phyloP scores from a whole-genome alignment of 768 basidiomycete genomes.

The Tulasnella sp. region DNA sequence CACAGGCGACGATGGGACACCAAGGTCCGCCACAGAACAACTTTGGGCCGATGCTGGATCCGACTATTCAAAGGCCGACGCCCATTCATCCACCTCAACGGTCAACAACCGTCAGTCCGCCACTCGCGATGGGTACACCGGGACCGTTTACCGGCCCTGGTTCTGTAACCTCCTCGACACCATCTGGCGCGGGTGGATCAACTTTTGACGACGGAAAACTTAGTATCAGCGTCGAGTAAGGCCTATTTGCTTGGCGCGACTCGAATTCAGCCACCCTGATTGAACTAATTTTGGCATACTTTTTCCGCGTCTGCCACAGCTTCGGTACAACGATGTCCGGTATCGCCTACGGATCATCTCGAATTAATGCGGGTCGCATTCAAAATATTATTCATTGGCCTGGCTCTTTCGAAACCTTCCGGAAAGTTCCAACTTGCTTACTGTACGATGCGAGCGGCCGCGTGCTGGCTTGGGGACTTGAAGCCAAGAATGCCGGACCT shows the following conservation, averaged over 20 bases:
- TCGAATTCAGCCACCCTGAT: not conserved
- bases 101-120: conserved; percentile 28
- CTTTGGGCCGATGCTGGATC: conserved; percentile 32
- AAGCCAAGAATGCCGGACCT: conserved; percentile 76
- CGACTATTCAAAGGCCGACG: conserved; percentile 34
- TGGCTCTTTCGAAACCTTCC: conserved; percentile 77
- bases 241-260: not conserved
- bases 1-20: not conserved
- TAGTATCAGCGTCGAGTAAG: conserved; percentile 29
- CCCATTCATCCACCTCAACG: conserved; percentile 32
- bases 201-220: conserved; percentile 62
- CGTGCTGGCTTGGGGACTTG: conserved; percentile 79
- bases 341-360: conserved; percentile 81
- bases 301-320: conserved; percentile 2
- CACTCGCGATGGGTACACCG: conserved; percentile 22
- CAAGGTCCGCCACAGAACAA: not conserved
- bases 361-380: conserved; percentile 70
- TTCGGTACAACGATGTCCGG: conserved; percentile 81
- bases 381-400: conserved; percentile 88
- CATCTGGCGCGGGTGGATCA: not conserved
- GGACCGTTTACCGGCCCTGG: conserved; percentile 23
- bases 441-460: conserved; percentile 70
- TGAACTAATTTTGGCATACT: conserved; percentile 2
- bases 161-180: conserved; percentile 3
- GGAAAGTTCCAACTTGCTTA: conserved; percentile 83